Evolutionary conservation across 352 stramenopile species (phyloP).

Genomic region (Phytophthora pini): DNA sequence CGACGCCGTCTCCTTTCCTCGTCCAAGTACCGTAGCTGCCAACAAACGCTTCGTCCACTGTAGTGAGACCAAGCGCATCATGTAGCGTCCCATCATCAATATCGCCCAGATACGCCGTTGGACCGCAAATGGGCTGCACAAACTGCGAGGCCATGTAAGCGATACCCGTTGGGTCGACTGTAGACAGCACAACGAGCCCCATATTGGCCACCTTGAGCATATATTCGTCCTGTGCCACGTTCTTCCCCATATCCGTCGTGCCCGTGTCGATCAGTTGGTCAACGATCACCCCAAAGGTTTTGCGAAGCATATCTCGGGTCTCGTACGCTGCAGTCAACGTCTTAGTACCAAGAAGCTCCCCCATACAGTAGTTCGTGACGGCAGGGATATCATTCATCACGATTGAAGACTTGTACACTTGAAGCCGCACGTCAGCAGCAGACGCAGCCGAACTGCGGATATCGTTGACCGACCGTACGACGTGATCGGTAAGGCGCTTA

Average conservation of each 20-base stretch:
- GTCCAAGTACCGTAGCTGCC: conserved; percentile 40
- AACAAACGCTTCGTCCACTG: conserved; percentile 32
- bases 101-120: conserved; percentile 30
- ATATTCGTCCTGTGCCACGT: conserved; percentile 37
- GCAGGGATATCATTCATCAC: conserved; percentile 31
- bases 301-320: conserved; percentile 28
- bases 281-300: conserved; percentile 26
- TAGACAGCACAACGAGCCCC: conserved; percentile 36
- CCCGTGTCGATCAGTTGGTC: conserved; percentile 26
- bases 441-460: conserved; percentile 21
- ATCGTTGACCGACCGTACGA: conserved; percentile 20
- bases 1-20: conserved; percentile 29
- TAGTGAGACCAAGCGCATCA: conserved; percentile 25
- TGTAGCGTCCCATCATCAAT: conserved; percentile 39
- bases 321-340: conserved; percentile 17
- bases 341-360: conserved; percentile 16
- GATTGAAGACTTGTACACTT: conserved; percentile 25
- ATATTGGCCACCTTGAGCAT: conserved; percentile 42
- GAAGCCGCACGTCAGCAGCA: conserved; percentile 17
- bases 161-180: conserved; percentile 46
- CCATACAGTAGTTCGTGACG: conserved; percentile 30
- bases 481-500: conserved; percentile 23
- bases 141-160: conserved; percentile 43
- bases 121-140: conserved; percentile 45
- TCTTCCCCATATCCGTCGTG: conserved; percentile 21